These are phyloP conservation scores for Irpex rosettiformis DNA, from an alignment of 1,284 basidiomycete genomes.

Conservation along the genomic window DNA sequence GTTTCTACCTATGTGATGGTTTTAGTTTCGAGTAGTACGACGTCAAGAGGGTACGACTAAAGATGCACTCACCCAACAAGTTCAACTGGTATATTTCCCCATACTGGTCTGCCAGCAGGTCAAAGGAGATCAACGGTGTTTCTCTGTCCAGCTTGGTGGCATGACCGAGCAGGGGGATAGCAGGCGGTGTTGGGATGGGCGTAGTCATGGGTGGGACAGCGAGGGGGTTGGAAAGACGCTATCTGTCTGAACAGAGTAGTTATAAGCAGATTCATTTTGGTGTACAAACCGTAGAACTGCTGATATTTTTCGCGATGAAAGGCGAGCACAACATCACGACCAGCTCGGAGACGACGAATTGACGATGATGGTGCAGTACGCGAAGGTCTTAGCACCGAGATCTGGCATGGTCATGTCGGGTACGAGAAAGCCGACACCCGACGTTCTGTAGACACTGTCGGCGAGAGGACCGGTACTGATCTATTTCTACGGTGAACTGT, in stretches of 20 bases:
- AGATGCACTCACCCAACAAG: slow-evolving; percentile 36
- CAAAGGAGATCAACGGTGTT: slow-evolving; percentile 34
- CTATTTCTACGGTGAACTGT: too few relatives aligned
- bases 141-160: slow-evolving; percentile 34
- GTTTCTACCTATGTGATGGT: slow-evolving; percentile 23
- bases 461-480: too few relatives aligned
- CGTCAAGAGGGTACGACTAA: too few relatives aligned
- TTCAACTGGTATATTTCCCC: slow-evolving; percentile 44
- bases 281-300: not conserved
- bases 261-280: not conserved
- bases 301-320: not conserved
- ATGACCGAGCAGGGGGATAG: slow-evolving; percentile 44
- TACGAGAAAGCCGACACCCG: not conserved
- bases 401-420: not conserved
- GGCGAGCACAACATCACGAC: not conserved
- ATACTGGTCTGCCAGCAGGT: slow-evolving; percentile 39
- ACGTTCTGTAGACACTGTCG: too few relatives aligned
- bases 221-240: not conserved
- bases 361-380: not conserved
- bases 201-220: not conserved
- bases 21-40: not conserved
- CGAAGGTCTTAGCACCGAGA: not conserved
- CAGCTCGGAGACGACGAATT: not conserved
- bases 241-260: not conserved
- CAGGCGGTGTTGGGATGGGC: slow-evolving; percentile 37